Evolutionary conservation across 1,139 yeast genomes (phyloP), one percentile per base, ranked within the genome.

Genomic region (Williopsis jadinii): DNA sequence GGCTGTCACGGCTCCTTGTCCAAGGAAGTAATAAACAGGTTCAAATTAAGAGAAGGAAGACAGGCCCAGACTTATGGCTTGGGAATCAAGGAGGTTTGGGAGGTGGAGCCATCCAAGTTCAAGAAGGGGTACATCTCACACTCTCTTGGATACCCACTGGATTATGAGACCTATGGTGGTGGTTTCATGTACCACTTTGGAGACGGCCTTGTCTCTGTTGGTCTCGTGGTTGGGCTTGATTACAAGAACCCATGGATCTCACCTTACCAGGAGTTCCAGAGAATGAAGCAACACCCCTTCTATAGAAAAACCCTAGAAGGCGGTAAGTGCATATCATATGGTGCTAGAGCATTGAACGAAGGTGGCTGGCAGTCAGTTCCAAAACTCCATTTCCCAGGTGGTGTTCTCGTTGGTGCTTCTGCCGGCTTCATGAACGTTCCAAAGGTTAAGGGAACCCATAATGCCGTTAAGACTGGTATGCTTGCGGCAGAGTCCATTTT

Each of bases 371-470:
- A 92, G 66, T 80, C 95, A 30, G 83, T 92, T 40, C 98, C 98
- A 11, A 76, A 82, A 58, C 71, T 92, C 47, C 69, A 80, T 49
- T 92, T 92, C 74, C 97, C 97, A 8, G 98, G 98, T 41, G 98
- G 98, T 41, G 80, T 88, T 8, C 67, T 92, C 27, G 92, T 92
- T 34, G 98, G 98, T 29, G 94, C 95, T 48, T 69, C 94, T 41
- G 98, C 98, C 9, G 98, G 98, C 1, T 90, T 92, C 61, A 76
- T 92, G 73, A 92, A 92, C 60, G 97, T 92, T 36, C 97, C 98
- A 36, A 92, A 92, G 61, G 84, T 92, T 56, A 92, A 92, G 66
- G 98, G 98, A n/a, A 83, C 97, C 0, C 98, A 92, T 60, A 90
- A 97, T 1, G 97, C 98, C 3, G 84, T 92, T 77, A 92, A 90